A percentile compares a stretch with the other conserved stretches of the same genome.
phyloP scores from a whole-genome alignment of 2,329 filamentous ascomycete species.

The Penicillium sp. region DNA sequence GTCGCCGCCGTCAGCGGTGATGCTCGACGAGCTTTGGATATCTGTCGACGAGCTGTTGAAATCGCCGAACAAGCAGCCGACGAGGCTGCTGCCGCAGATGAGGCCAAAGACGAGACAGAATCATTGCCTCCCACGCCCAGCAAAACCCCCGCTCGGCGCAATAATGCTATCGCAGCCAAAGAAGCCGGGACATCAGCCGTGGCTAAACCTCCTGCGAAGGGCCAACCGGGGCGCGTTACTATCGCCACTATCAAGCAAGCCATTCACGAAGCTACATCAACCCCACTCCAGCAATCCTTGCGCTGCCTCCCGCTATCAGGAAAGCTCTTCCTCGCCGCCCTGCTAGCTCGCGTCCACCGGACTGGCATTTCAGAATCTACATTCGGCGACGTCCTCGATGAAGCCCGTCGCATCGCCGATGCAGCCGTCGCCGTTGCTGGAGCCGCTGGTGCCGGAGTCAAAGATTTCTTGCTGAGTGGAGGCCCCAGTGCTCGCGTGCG shows the following conservation, averaged over 20 bases:
- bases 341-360: constrained; percentile 73
- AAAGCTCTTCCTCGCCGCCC: constrained; percentile 80
- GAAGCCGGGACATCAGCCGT: constrained; percentile 11
- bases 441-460: constrained; percentile 55
- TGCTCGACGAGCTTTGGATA: constrained; percentile 86
- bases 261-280: constrained; percentile 91
- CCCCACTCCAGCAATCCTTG: constrained; percentile 85
- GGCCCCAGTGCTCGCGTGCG: constrained; percentile 47
- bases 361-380: constrained; percentile 85
- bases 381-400: constrained; percentile 84
- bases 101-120: constrained; percentile 29
- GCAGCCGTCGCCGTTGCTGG: constrained; percentile 45
- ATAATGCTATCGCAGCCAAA: constrained; percentile 17
- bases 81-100: constrained; percentile 23
- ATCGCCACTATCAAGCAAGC: constrained; percentile 92
- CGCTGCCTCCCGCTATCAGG: constrained; percentile 75
- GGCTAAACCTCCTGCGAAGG: constrained; percentile 24
- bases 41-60: constrained; percentile 91
- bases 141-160: constrained; percentile 36
- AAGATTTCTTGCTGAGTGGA: constrained; percentile 56
- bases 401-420: constrained; percentile 66
- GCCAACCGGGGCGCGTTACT: constrained; percentile 62
- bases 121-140: constrained; percentile 44
- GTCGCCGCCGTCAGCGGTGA: constrained; percentile 96
- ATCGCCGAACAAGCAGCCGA: constrained; percentile 75